A percentile compares a stretch with the other conserved stretches of the same genome.
phyloP scores from a whole-genome alignment of 1,284 basidiomycete species.

The Leccinum proliferum region DNA sequence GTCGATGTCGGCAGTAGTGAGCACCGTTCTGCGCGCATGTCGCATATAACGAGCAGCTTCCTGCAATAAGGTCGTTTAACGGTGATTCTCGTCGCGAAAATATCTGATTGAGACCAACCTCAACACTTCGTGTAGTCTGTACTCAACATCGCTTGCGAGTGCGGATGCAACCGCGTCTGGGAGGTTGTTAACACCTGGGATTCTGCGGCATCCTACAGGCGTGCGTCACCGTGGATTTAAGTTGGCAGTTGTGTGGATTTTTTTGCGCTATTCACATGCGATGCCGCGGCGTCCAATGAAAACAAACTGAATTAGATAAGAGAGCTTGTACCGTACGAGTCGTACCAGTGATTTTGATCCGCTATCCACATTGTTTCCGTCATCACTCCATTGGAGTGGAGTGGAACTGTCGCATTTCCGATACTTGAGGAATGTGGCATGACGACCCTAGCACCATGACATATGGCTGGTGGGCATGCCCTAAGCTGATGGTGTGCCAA shows the following conservation, averaged over 20 bases:
- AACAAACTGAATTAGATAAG: not conserved
- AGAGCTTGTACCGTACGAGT: not conserved
- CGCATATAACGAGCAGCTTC: conserved; percentile 98
- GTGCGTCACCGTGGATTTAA: conserved; percentile 38
- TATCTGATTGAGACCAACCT: conserved; percentile 43
- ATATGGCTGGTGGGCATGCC: conserved; percentile 7
- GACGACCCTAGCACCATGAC: not conserved
- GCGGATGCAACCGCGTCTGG: conserved; percentile 81
- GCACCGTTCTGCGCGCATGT: conserved; percentile 82
- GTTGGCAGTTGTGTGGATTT: conserved; percentile 3
- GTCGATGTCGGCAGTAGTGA: conserved; percentile 90
- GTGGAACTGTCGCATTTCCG: conserved; percentile 5
- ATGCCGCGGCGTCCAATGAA: too few relatives aligned
- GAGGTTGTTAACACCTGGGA: conserved; percentile 70
- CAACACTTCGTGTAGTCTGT: conserved; percentile 92
- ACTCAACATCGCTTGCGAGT: conserved; percentile 95
- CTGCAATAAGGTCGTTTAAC: conserved; percentile 33
- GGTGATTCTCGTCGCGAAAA: not conserved
- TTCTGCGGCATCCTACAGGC: conserved; percentile 84
- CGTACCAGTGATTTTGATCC: not conserved
- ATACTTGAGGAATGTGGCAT: conserved; percentile 1
- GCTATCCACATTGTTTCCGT: not conserved
- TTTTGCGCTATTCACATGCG: not conserved
- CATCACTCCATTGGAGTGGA: not conserved
- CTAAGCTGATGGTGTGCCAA: not conserved